Percentiles rank a stretch among this genome's conserved stretches.
Conservation (phyloP, 305 asterid genomes). For the Fraxinus sp. region DNA sequence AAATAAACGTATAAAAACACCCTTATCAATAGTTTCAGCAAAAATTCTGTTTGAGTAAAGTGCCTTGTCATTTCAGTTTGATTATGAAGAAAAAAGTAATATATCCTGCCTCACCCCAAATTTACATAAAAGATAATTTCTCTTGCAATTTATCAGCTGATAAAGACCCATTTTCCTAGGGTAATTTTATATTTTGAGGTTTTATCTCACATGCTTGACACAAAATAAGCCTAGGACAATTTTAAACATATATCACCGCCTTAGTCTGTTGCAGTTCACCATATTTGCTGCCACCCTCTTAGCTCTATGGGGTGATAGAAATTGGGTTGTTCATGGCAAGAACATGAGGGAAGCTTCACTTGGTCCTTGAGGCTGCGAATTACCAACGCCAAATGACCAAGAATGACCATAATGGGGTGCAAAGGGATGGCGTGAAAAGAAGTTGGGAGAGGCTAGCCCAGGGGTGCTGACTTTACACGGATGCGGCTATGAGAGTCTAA, state of each 20-base stretch:
- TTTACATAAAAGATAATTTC: neutral
- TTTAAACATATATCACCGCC: neutral
- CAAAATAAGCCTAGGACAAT: neutral
- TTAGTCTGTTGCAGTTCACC: neutral
- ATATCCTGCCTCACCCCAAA: neutral
- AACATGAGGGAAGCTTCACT: neutral
- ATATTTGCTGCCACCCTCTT: neutral
- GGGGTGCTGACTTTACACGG: neutral
- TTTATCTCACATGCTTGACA: neutral
- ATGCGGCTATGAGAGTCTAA: neutral
- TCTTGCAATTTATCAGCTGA: neutral
- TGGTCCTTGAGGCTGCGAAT: neutral
- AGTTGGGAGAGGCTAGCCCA: neutral
- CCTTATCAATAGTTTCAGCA: neutral
- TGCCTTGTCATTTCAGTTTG: neutral
- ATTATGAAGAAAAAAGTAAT: neutral
- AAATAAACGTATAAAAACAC: no score
- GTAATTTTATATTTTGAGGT: conserved; percentile 4
- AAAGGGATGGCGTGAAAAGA: neutral
- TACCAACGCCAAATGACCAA: neutral
- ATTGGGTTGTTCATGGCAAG: neutral
- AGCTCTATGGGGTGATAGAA: neutral
- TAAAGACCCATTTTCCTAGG: neutral
- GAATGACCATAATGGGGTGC: neutral
- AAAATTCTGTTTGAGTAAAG: neutral